Conservation (phyloP, 208 protist genomes). For the Acanthamoeba triangularis region DNA sequence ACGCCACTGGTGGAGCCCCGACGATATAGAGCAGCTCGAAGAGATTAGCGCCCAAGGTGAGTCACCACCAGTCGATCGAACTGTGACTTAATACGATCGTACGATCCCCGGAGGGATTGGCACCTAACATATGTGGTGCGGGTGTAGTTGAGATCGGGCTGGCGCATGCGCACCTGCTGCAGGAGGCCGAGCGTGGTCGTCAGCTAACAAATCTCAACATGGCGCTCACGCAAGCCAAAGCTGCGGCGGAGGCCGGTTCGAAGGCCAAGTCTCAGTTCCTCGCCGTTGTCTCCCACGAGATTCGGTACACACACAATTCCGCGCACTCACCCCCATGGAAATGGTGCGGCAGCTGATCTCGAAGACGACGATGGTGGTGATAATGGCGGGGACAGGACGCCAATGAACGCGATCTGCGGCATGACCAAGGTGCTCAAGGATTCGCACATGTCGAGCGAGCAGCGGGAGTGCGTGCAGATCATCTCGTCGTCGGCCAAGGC, state of each 20-base stretch:
- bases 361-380: too few relatives aligned
- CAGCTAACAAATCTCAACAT: background rate
- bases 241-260: conserved; percentile 67
- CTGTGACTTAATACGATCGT: background rate
- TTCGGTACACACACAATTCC: background rate
- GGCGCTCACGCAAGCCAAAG: conserved; percentile 15
- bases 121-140: too few relatives aligned
- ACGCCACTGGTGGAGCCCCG: background rate
- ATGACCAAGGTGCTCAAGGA: conserved; percentile 81
- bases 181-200: background rate
- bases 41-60: conserved; percentile 58
- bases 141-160: conserved; percentile 55
- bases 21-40: conserved; percentile 11
- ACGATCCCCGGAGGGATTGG: too few relatives aligned
- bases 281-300: conserved; percentile 81
- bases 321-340: background rate
- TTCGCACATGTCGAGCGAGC: conserved; percentile 11
- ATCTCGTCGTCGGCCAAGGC: conserved; percentile 81
- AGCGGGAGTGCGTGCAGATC: conserved; percentile 78
- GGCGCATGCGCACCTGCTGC: conserved; percentile 58
- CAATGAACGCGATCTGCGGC: conserved; percentile 82
- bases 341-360: background rate
- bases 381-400: too few relatives aligned
- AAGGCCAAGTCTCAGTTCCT: conserved; percentile 84
- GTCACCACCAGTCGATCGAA: background rate